Conservation (phyloP, 164 flowering plant genomes). For the Echeveria elegans region DNA sequence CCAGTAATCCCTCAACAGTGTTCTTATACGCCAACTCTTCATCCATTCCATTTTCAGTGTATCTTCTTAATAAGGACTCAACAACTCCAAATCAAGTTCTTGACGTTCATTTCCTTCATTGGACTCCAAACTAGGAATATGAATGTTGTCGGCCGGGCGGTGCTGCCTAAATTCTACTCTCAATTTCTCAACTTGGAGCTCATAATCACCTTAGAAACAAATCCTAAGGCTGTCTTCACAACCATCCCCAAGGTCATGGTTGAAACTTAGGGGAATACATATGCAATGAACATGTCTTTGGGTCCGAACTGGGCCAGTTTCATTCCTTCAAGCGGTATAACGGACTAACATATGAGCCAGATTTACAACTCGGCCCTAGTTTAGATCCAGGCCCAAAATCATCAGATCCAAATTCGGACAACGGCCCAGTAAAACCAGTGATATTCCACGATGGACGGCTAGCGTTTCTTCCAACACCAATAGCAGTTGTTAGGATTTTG, state of each 20-base stretch:
- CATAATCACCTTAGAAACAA: conserved; percentile 24
- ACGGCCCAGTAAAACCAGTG: conserved; percentile 45
- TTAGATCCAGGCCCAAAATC: conserved; percentile 51
- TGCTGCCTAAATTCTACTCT: conserved; percentile 79
- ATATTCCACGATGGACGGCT: conserved; percentile 88
- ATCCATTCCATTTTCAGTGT: conserved; percentile 77
- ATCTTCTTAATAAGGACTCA: conserved; percentile 30
- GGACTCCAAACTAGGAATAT: conserved; percentile 52
- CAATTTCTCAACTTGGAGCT: conserved; percentile 51
- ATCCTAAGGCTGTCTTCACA: conserved; percentile 39
- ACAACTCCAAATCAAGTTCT: conserved; percentile 32
- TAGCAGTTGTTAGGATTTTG: conserved; percentile 38
- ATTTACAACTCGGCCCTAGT: conserved; percentile 18
- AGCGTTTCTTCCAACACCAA: conserved; percentile 76
- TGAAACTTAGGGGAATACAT: conserved; percentile 68
- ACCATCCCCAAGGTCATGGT: conserved; percentile 74
- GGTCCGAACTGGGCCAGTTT: conserved; percentile 48
- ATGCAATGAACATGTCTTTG: conserved; percentile 43
- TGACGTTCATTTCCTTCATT: conserved; percentile 66
- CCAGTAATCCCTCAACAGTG: conserved; percentile 91
- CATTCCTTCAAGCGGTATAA: conserved; percentile 30
- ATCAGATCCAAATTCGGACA: conserved; percentile 43
- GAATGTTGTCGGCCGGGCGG: conserved; percentile 53
- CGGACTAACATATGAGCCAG: conserved; percentile 40
- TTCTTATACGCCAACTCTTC: conserved; percentile 88